These are phyloP conservation scores for Senna tora DNA, from an alignment of 306 rosid species.

Conservation along the genomic window DNA sequence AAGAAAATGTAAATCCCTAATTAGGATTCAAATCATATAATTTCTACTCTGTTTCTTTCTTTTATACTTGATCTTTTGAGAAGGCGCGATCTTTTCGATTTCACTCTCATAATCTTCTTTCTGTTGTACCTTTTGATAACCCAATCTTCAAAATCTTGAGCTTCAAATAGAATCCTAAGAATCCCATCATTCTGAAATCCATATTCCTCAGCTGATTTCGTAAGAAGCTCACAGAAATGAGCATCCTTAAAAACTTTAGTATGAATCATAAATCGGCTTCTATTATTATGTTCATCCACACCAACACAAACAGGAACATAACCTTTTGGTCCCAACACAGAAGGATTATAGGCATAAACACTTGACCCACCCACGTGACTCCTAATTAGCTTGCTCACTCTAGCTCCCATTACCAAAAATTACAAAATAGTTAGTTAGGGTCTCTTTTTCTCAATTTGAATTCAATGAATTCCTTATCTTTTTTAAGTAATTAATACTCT, in stretches of 20 bases:
- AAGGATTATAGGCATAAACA: constrained; percentile 20
- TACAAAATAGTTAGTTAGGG: no score
- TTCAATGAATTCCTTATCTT: no score
- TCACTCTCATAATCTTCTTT: constrained; percentile 38
- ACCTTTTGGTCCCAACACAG: constrained; percentile 42
- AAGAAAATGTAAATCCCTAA: no score
- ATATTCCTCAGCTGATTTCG: constrained; percentile 48
- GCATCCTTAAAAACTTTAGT: constrained; percentile 39
- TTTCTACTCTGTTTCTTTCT: no score
- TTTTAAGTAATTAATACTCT: no score
- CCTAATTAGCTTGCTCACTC: no score
- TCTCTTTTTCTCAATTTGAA: no score
- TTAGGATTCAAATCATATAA: no score
- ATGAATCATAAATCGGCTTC: constrained; percentile 48
- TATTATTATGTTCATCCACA: constrained; percentile 8
- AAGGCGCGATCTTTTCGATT: neutral
- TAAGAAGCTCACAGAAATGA: constrained; percentile 47
- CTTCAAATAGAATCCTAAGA: constrained; percentile 56
- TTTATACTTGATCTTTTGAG: no score
- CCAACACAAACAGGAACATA: constrained; percentile 67
- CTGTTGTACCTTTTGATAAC: constrained; percentile 43
- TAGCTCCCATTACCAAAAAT: no score
- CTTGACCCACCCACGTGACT: constrained; percentile 20
- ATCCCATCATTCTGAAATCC: constrained; percentile 56
- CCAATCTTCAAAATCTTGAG: constrained; percentile 57